Evolutionary conservation across 2,329 filamentous ascomycete species (phyloP).

Genomic region (Penicillium hesseltinei): DNA sequence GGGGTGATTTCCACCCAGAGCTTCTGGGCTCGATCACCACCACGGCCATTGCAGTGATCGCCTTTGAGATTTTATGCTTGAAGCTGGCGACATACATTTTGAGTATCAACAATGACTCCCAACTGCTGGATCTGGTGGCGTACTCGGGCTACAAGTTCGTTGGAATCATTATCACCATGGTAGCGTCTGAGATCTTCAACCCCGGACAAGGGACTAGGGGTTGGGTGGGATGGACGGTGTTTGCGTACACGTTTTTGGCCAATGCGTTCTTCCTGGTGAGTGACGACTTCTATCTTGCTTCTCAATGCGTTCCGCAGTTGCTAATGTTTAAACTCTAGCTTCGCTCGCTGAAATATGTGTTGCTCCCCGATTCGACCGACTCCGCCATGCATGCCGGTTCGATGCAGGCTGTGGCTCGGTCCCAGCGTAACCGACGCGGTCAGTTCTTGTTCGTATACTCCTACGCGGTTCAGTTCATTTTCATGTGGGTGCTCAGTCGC

Average conservation of each 20-base stretch:
- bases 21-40: conserved; percentile 86
- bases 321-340: conserved; percentile 56
- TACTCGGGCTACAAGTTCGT: conserved; percentile 99
- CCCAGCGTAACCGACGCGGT: conserved; percentile 81
- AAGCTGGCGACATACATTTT: conserved; percentile 92
- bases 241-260: conserved; percentile 86
- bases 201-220: conserved; percentile 78
- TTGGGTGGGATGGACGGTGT: conserved; percentile 85
- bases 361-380: conserved; percentile 79
- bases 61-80: conserved; percentile 83
- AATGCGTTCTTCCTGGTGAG: conserved; percentile 93
- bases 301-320: background rate
- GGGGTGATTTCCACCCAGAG: conserved; percentile 91
- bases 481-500: conserved; percentile 80
- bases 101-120: conserved; percentile 89
- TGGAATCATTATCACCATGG: conserved; percentile 85
- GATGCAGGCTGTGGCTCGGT: conserved; percentile 71
- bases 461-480: conserved; percentile 87
- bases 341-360: conserved; percentile 90
- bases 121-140: conserved; percentile 88
- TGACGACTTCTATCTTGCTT: conserved; percentile 8
- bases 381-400: conserved; percentile 58
- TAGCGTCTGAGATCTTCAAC: conserved; percentile 73
- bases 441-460: conserved; percentile 94
- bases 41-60: conserved; percentile 75